Conservation (phyloP, 768 basidiomycete species). For the Rhodotorula taiwanensis region DNA sequence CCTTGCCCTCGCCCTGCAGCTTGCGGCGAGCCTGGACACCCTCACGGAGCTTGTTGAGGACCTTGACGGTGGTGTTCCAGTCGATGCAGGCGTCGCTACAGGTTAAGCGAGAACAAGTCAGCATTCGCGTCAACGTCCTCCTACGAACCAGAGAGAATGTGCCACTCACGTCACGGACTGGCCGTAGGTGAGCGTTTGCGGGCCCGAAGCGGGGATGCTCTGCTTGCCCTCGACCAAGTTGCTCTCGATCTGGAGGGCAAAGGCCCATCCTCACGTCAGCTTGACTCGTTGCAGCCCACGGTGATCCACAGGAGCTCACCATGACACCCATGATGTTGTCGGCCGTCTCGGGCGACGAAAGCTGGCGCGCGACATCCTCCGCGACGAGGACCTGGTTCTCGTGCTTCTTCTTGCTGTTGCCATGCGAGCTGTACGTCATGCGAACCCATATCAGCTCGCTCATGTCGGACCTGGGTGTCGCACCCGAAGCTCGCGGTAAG, state of each 20-base stretch:
- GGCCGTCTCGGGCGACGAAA: slow-evolving; percentile 50
- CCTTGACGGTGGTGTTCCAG: slow-evolving; percentile 77
- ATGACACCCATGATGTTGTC: slow-evolving; percentile 79
- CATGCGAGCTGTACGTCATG: slow-evolving; percentile 77
- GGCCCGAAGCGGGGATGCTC: slow-evolving; percentile 68
- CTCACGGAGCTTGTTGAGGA: slow-evolving; percentile 74
- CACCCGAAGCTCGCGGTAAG: too few relatives aligned
- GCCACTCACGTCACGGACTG: slow-evolving; percentile 72
- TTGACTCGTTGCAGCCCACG: neutral
- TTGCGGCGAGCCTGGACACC: slow-evolving; percentile 68
- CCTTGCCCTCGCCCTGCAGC: neutral
- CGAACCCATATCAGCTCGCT: neutral
- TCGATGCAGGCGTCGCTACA: slow-evolving; percentile 60
- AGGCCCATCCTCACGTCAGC: neutral
- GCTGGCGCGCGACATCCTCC: slow-evolving; percentile 64
- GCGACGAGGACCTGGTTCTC: slow-evolving; percentile 80
- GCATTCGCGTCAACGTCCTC: slow-evolving; percentile 5
- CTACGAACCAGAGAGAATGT: neutral
- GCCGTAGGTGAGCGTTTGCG: slow-evolving; percentile 67
- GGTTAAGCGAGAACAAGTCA: slow-evolving; percentile 35
- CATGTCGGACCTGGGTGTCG: too few relatives aligned
- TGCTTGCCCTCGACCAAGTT: slow-evolving; percentile 57
- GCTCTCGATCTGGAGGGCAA: slow-evolving; percentile 15
- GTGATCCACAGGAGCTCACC: too few relatives aligned
- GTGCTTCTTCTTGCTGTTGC: slow-evolving; percentile 89